Evolutionary conservation across 805 yeast genomes (phyloP).

Genomic region (Candida arabinofermentans): DNA sequence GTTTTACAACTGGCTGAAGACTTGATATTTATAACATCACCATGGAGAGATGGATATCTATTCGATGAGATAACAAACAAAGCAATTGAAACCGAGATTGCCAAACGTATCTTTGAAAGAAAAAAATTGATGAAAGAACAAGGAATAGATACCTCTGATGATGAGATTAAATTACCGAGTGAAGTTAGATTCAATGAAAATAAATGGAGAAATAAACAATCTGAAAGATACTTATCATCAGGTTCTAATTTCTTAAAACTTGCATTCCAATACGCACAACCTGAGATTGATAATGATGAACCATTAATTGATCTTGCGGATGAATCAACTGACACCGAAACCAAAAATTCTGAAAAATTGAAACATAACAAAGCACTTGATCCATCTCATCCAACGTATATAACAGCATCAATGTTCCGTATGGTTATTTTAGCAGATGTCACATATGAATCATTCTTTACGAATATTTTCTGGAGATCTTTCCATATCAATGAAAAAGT

Average conservation of each 20-base stretch:
- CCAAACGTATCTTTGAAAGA: slow-evolving; percentile 52
- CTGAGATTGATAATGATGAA: slow-evolving; percentile 45
- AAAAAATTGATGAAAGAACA: slow-evolving; percentile 31
- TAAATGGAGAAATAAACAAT: slow-evolving; percentile 56
- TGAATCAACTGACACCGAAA: slow-evolving; percentile 18
- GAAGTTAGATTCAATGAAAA: slow-evolving; percentile 62
- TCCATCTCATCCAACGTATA: slow-evolving; percentile 69
- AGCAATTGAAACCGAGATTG: slow-evolving; percentile 62
- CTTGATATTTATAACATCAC: slow-evolving; percentile 71
- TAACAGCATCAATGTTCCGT: slow-evolving; percentile 83
- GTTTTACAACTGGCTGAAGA: slow-evolving; percentile 87
- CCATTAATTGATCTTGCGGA: slow-evolving; percentile 42
- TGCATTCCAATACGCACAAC: slow-evolving; percentile 86
- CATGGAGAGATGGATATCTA: slow-evolving; percentile 71
- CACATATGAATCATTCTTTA: slow-evolving; percentile 81
- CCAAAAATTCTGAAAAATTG: slow-evolving; percentile 26
- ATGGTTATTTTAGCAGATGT: slow-evolving; percentile 95
- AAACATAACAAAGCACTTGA: slow-evolving; percentile 78
- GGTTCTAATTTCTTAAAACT: slow-evolving; percentile 83
- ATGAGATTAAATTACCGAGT: slow-evolving; percentile 47
- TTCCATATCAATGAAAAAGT: slow-evolving; percentile 61
- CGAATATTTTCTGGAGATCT: slow-evolving; percentile 60
- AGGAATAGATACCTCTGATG: slow-evolving; percentile 27
- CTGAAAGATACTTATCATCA: slow-evolving; percentile 80
- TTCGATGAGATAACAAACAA: slow-evolving; percentile 63